Evolutionary conservation across 768 basidiomycete species (phyloP), one percentile per base, ranked within the genome.

Genomic region (Crepidotus variabilis): DNA sequence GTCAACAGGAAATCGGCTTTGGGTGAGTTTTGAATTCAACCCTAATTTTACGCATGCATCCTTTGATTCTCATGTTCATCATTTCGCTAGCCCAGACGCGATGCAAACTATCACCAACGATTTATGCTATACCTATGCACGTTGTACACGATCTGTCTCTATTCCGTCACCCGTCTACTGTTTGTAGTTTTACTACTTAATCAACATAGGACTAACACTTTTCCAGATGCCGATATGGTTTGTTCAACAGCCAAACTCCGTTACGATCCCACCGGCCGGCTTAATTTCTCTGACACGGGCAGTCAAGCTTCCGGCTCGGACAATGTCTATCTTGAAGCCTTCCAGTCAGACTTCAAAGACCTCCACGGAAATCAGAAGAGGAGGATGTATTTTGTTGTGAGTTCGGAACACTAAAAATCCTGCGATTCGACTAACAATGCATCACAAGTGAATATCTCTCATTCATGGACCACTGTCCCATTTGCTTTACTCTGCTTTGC

Each of bases 151-250:
- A 7, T 86, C 88, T 0, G 90, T 92, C 0, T 92, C 90, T 0
- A 90, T 92, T 39, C 90, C 90, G 0, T 88, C 89, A 0, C 90
- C 90, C 0, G 87, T 91, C 0, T 91, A 91, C 61, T 91, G 89
- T 90, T 64, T 60, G 84, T 63, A 35, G 35, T 11, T 33, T 51
- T 48, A 7, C 20, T 51, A 49, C 11, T 22, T 43, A 33, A 24
- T 7, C 1, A 6, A 28, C 28, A 28, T 8, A 28, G 28, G 8
- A 8, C 28, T 28, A 8, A 28, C 28, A 28, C 28, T 8, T 24
- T 56, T 33, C 20, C 58, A 88, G 87, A 88, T 63, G 87, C 87
- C 3, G 85, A 88, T 61, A 84, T 82, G 14, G 86, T 88, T n/a
- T 65, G 63, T 33, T 47, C 53, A 7, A 55, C 60, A 2, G 59